A percentile compares a stretch with the other conserved stretches of the same genome.
Evolutionary conservation across 169 alveolate genomes (phyloP).

Genomic region (Babesia ovata): DNA sequence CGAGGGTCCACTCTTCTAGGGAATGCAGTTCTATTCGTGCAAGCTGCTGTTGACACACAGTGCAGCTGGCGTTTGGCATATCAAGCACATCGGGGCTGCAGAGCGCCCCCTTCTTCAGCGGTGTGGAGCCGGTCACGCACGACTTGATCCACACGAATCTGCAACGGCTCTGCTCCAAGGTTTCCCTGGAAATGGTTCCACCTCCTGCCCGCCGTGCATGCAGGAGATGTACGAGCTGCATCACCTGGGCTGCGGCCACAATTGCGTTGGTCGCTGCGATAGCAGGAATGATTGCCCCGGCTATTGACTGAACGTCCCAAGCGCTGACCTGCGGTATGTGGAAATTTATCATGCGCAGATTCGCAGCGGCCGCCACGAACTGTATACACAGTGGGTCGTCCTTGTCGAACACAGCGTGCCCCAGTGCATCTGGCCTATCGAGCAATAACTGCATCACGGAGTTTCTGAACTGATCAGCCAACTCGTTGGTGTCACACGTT

Average conservation of each 20-base stretch:
- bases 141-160: slow-evolving; percentile 60
- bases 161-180: slow-evolving; percentile 19
- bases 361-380: slow-evolving; percentile 89
- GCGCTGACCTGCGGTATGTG: slow-evolving; percentile 77
- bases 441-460: slow-evolving; percentile 10
- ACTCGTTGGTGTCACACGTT: slow-evolving; percentile 13
- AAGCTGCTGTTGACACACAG: slow-evolving; percentile 41
- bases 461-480: slow-evolving; percentile 36
- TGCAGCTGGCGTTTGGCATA: slow-evolving; percentile 54
- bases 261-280: slow-evolving; percentile 95
- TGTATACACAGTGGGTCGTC: slow-evolving; percentile 89
- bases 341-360: slow-evolving; percentile 90
- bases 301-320: slow-evolving; percentile 89
- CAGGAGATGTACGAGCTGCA: slow-evolving; percentile 80
- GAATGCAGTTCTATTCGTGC: slow-evolving; percentile 21
- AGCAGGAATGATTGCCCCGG: slow-evolving; percentile 97
- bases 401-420: slow-evolving; percentile 86
- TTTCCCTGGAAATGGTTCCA: not conserved
- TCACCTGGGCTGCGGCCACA: slow-evolving; percentile 90
- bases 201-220: not conserved
- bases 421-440: slow-evolving; percentile 36
- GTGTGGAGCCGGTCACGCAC: slow-evolving; percentile 59
- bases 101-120: slow-evolving; percentile 44
- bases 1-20: slow-evolving; percentile 44
- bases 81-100: slow-evolving; percentile 58